Percentiles rank a stretch among this genome's conserved stretches.
Conservation (phyloP, 1,139 yeast species). For the Taphrina betulina region DNA sequence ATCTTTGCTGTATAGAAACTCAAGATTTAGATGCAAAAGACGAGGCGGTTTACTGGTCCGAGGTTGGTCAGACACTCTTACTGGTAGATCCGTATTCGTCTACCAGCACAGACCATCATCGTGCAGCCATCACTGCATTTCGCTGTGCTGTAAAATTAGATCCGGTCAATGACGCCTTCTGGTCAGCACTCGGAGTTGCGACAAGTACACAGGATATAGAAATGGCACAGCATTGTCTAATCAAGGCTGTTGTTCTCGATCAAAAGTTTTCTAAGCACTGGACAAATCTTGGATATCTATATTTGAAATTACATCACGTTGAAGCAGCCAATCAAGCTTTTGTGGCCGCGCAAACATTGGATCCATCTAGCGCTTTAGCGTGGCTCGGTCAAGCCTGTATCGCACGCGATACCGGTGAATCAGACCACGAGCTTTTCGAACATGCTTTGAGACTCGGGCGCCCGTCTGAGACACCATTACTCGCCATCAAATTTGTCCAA, state of each 20-base stretch:
- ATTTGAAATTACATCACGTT: conserved; percentile 64
- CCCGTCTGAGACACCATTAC: not conserved
- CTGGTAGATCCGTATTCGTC: conserved; percentile 40
- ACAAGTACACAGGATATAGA: conserved; percentile 60
- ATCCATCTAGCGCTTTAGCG: conserved; percentile 73
- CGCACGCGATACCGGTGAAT: conserved; percentile 59
- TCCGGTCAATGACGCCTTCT: conserved; percentile 64
- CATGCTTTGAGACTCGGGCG: conserved; percentile 52
- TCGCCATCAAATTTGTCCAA: conserved; percentile 2
- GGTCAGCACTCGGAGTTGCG: conserved; percentile 82
- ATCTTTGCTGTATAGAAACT: not conserved
- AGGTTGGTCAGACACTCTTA: conserved; percentile 42
- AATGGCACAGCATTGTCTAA: conserved; percentile 88
- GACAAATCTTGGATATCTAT: conserved; percentile 79
- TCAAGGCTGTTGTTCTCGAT: conserved; percentile 73
- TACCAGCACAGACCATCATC: not conserved
- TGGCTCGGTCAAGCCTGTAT: conserved; percentile 88
- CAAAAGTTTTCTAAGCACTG: conserved; percentile 64
- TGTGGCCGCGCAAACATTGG: conserved; percentile 70
- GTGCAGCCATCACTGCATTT: conserved; percentile 44
- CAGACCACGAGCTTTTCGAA: conserved; percentile 55
- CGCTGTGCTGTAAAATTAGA: conserved; percentile 72
- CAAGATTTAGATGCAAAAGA: not conserved
- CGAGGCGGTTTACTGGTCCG: conserved; percentile 19
- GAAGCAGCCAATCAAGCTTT: conserved; percentile 74